Percentiles rank a stretch among this genome's conserved stretches.
Evolutionary conservation across 768 basidiomycete species (phyloP).

Genomic region (Pisolithus albus): DNA sequence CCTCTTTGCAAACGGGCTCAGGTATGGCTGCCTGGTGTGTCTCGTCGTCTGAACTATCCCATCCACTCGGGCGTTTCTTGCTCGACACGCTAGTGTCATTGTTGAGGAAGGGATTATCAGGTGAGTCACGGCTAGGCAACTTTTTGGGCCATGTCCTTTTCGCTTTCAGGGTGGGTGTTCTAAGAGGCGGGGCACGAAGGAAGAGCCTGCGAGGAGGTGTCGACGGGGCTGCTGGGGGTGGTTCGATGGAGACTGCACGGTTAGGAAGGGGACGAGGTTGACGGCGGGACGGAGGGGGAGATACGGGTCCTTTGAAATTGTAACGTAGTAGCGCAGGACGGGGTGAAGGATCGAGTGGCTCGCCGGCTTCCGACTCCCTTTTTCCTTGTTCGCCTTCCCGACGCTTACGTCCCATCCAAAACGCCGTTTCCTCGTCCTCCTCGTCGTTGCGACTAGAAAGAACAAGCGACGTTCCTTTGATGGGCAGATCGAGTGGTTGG

Average conservation of each 20-base stretch:
- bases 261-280: slow-evolving; percentile 27
- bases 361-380: slow-evolving; percentile 5
- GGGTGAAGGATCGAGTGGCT: slow-evolving; percentile 17
- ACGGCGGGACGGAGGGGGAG: slow-evolving; percentile 61
- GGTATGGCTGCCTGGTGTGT: slow-evolving; percentile 25
- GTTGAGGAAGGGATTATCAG: slow-evolving; percentile 64
- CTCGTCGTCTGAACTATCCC: slow-evolving; percentile 31
- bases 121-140: slow-evolving; percentile 49
- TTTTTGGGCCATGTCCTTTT: slow-evolving; percentile 23
- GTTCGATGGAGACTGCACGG: slow-evolving; percentile 22
- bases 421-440: slow-evolving; percentile 42
- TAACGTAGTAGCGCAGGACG: slow-evolving; percentile 31
- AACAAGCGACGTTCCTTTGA: slow-evolving; percentile 23
- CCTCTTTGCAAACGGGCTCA: slow-evolving; percentile 28
- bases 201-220: slow-evolving; percentile 21
- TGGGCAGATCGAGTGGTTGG: no score
- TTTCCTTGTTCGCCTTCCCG: slow-evolving; percentile 4
- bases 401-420: slow-evolving; percentile 18
- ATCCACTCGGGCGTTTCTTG: slow-evolving; percentile 12
- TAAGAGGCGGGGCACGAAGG: slow-evolving; percentile 10
- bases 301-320: slow-evolving; percentile 42
- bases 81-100: slow-evolving; percentile 28
- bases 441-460: slow-evolving; percentile 41
- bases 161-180: slow-evolving; percentile 33
- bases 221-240: slow-evolving; percentile 13